Base-by-base conservation (phyloP, 2,329 filamentous ascomycete species). In the Fusarium virguliforme region DNA sequence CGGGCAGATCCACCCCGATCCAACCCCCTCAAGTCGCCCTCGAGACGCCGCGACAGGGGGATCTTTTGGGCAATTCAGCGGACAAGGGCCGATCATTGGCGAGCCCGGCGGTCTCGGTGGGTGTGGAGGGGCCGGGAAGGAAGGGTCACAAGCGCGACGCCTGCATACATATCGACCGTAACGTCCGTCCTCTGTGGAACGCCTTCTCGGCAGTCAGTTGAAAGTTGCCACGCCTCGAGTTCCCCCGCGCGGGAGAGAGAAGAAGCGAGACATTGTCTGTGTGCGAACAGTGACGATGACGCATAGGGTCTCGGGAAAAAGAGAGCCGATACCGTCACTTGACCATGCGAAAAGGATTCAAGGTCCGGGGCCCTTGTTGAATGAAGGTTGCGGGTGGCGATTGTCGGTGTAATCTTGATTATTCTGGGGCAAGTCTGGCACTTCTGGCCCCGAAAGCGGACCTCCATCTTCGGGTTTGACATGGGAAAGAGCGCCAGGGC, bases 131-230 rank as follows among this genome's bases (percentile, higher is more conserved):
- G 8, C 43, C 48, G 51, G 48, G 26, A 57, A 57, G 48, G 38
- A 43, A 60, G 56, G 61, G 69, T 67, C 69, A 72, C 65, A 71
- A 35, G 69, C 61, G 61, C 65, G 58, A 32, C 43, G 37, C 48
- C 43, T 30, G 38, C 41, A 43, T 43, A 43, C 60, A 64, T 61
- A 55, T 59, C 60, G 41, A 54, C 43, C 57, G 43, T 18, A n/a
- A 32, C 40, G 30, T 32, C 56, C 22, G 40, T 43, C 38, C 18
- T 43, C 22, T 22, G 56, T 46, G 41, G 56, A 59, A 59, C 56
- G 56, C 56, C 41, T 59, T 34, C 50, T 28, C 26, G 24, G 24
- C 34, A 28, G 53, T 55, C 35, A 41, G 30, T 30, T 53, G 28
- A 53, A n/a, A 35, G 30, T 32, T 8, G 18, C 18, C 28, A 24